These are phyloP conservation scores for Aphanoascus verrucosus DNA, from an alignment of 2,329 filamentous ascomycete species.

Conservation along the genomic window DNA sequence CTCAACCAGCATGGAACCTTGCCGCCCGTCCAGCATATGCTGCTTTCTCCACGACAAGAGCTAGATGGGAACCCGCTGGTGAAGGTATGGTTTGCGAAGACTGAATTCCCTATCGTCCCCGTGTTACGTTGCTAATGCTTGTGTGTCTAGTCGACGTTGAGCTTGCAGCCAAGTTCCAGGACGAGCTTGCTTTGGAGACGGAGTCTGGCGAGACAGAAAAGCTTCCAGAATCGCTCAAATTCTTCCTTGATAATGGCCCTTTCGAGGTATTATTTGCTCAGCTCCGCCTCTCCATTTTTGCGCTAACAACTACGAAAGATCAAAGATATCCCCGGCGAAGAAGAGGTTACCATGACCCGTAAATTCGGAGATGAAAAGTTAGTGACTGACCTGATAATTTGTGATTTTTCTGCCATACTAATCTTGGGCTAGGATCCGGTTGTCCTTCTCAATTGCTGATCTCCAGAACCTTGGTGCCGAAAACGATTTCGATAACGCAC, in stretches of 20 bases:
- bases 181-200: conserved; percentile 73
- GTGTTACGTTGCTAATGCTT: background rate
- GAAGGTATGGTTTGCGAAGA: conserved; percentile 31
- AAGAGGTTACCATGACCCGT: conserved; percentile 77
- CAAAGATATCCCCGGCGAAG: conserved; percentile 68
- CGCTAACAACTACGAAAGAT: conserved; percentile 30
- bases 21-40: conserved; percentile 32
- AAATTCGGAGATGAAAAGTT: conserved; percentile 82
- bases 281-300: background rate
- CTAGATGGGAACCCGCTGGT: conserved; percentile 35
- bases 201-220: conserved; percentile 65
- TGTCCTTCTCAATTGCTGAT: conserved; percentile 77
- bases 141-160: conserved; percentile 54
- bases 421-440: conserved; percentile 49
- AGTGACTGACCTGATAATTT: conserved; percentile 25
- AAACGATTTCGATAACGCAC: conserved; percentile 48
- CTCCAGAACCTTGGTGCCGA: conserved; percentile 56
- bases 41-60: conserved; percentile 38
- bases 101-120: background rate
- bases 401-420: background rate
- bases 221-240: conserved; percentile 65
- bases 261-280: conserved; percentile 54
- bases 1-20: conserved; percentile 42
- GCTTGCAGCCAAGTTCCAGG: conserved; percentile 73
- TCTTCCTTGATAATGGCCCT: conserved; percentile 74